Conservation (phyloP, 805 yeast genomes). For the Candida ipomoeae region DNA sequence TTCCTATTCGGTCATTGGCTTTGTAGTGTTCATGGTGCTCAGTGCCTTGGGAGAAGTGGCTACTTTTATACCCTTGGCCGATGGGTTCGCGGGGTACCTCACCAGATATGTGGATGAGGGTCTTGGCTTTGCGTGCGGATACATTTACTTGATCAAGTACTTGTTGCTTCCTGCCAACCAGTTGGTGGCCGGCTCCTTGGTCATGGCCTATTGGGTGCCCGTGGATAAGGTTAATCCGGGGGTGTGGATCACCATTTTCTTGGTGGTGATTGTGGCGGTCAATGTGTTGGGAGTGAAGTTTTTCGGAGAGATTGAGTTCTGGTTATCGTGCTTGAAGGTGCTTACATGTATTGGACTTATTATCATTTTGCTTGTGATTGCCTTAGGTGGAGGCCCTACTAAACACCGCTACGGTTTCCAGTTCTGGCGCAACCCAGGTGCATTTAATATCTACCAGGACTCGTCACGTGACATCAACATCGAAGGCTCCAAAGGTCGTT, state of each 20-base stretch:
- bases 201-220: slow-evolving; percentile 51
- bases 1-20: slow-evolving; percentile 67
- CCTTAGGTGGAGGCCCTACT: slow-evolving; percentile 75
- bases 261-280: slow-evolving; percentile 38
- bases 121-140: slow-evolving; percentile 66
- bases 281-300: slow-evolving; percentile 48
- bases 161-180: slow-evolving; percentile 59
- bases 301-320: slow-evolving; percentile 45
- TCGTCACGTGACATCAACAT: slow-evolving; percentile 30
- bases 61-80: slow-evolving; percentile 59
- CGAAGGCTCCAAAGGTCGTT: slow-evolving; percentile 47
- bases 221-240: slow-evolving; percentile 49
- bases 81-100: slow-evolving; percentile 64
- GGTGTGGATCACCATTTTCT: slow-evolving; percentile 38
- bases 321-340: slow-evolving; percentile 64
- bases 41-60: slow-evolving; percentile 66
- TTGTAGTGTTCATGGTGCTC: slow-evolving; percentile 51
- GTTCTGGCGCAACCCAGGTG: slow-evolving; percentile 69
- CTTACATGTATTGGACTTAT: slow-evolving; percentile 65
- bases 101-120: slow-evolving; percentile 63
- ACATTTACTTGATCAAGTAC: slow-evolving; percentile 55
- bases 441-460: slow-evolving; percentile 50
- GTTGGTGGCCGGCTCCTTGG: slow-evolving; percentile 56
- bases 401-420: slow-evolving; percentile 72
- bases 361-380: slow-evolving; percentile 55